Evolutionary conservation across 495 filamentous ascomycete genomes (phyloP).

Genomic region (Cetradonia linearis): DNA sequence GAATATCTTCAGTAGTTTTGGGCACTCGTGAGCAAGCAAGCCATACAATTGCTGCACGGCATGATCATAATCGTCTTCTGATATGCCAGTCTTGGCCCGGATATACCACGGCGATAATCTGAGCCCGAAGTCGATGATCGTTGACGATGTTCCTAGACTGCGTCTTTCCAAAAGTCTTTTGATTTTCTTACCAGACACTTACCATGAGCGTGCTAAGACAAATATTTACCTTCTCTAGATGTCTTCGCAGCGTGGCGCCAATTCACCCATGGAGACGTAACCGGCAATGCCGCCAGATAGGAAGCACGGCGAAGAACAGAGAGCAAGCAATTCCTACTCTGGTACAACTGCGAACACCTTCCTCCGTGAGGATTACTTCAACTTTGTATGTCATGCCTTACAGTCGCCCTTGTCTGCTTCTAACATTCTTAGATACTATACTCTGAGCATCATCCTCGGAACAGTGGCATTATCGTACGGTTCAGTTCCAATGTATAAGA

Average conservation of each 20-base stretch:
- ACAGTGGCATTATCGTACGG: conserved; percentile 91
- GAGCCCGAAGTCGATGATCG: background rate
- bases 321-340: conserved; percentile 24
- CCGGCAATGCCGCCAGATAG: conserved; percentile 14
- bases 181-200: background rate
- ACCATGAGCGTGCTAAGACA: background rate
- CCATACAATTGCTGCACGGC: background rate
- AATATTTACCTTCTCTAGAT: background rate
- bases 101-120: background rate
- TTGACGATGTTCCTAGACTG: too few relatives aligned
- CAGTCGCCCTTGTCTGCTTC: background rate
- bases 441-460: conserved; percentile 73
- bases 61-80: background rate
- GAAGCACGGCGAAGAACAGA: conserved; percentile 14
- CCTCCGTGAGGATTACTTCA: conserved; percentile 24
- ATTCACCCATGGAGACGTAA: background rate
- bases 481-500: conserved; percentile 95
- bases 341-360: conserved; percentile 22
- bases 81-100: background rate
- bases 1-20: background rate
- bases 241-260: background rate
- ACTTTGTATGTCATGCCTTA: conserved; percentile 20
- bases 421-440: conserved; percentile 55
- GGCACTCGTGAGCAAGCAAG: background rate
- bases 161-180: background rate